These are phyloP conservation scores for Backusella australiensis DNA, from an alignment of 192 early-diverging fungal genomes.

Conservation along the genomic window DNA sequence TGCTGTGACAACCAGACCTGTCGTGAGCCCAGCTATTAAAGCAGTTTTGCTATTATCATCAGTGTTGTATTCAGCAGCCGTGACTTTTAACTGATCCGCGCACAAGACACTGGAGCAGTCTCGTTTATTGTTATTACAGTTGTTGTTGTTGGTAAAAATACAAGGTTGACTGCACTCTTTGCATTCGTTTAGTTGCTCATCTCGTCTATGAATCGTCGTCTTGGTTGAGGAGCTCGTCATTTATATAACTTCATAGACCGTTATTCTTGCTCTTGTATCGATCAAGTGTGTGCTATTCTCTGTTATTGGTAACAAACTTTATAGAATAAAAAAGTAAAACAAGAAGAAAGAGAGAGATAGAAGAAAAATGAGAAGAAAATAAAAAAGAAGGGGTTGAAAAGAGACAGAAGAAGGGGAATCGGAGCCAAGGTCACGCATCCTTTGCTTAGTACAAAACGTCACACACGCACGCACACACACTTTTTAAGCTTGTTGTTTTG, in stretches of 20 bases:
- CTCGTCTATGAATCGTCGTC: background rate
- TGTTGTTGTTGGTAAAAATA: slow-evolving; percentile 3
- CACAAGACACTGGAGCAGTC: background rate
- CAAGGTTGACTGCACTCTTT: background rate
- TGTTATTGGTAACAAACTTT: background rate
- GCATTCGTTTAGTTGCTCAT: background rate
- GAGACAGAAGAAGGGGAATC: background rate
- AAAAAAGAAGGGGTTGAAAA: background rate
- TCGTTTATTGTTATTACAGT: background rate
- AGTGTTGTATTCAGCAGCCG: background rate
- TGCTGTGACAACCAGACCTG: slow-evolving; percentile 13
- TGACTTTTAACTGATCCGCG: background rate
- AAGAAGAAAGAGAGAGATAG: background rate
- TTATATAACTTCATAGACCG: background rate
- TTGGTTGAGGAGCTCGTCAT: background rate
- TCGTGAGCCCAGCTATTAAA: slow-evolving; percentile 17
- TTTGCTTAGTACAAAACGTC: background rate
- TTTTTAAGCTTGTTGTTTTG: no score
- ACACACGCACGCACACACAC: no score
- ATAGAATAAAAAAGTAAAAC: background rate
- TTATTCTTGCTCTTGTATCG: background rate
- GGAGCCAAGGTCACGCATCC: background rate
- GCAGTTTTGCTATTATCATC: slow-evolving; percentile 5
- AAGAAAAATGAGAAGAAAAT: background rate
- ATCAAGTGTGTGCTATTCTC: background rate